Evolutionary conservation across 139 green algal genomes (phyloP), one percentile per base, ranked within the genome.

Genomic region (Eudorina sp.): DNA sequence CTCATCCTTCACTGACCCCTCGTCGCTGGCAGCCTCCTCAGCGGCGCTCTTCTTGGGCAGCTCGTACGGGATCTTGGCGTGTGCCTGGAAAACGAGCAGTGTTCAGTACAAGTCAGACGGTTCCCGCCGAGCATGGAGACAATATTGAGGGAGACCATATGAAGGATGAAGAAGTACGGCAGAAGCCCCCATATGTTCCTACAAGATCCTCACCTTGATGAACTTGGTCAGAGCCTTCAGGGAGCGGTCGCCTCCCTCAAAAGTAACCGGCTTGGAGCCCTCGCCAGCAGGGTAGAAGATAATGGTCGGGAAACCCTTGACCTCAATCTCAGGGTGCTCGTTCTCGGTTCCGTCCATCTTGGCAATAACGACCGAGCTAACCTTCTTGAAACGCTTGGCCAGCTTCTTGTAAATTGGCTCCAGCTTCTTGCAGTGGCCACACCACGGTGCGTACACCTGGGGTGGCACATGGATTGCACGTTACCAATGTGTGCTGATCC

Each of bases 381-480:
- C 91, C 70, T 93, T 93, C 51, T 90, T 92, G 87, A 98, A 98
- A 51, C 92, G 89, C 92, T 97, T 97, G 87, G 91, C 96, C 82
- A 98, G 94, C 91, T 98, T 97, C 90, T 96, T 93, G 92, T 96
- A 98, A 43, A 94, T 92, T 51, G 96, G 96, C 53, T 94, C 95
- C 34, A 98, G 92, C 81, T 88, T 58, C 93, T 98, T 96, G 95
- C 96, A 98, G 94, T 97, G 95, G n/a, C 95, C 94, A 89, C 96
- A 98, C 96, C 95, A 98, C 25, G 96, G 96, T 16, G 96, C 96
- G 87, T 97, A 97, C n/a, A 97, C 90, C 89, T 92, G 70, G 3
- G n/a, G n/a, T n/a, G n/a, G n/a, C n/a, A n/a, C n/a, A n/a, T n/a
- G n/a, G n/a, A n/a, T n/a, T n/a, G n/a, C n/a, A n/a, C n/a, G n/a